Conservation (phyloP, 208 protist species). For the Tetramitus jugosus region DNA sequence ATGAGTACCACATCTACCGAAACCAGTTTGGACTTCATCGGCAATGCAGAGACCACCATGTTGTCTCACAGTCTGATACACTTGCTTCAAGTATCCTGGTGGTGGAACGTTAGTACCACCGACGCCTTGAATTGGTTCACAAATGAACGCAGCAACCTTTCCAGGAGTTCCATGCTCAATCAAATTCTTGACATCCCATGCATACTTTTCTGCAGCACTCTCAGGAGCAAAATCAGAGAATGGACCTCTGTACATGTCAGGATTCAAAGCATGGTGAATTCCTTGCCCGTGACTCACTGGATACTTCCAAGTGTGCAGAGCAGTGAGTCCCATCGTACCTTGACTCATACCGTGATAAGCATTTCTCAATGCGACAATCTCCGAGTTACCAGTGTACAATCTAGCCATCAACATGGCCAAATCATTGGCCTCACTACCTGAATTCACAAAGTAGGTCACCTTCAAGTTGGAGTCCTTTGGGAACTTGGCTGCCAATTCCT, state of each 20-base stretch:
- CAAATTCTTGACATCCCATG: slow-evolving; percentile 32
- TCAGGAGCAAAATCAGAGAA: not conserved
- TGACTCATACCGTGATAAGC: slow-evolving; percentile 53
- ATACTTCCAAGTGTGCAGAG: slow-evolving; percentile 43
- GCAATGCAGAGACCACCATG: slow-evolving; percentile 56
- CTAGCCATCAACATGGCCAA: slow-evolving; percentile 52
- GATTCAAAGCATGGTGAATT: slow-evolving; percentile 13
- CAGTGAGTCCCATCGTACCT: slow-evolving; percentile 39
- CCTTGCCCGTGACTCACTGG: not conserved
- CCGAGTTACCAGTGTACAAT: slow-evolving; percentile 35
- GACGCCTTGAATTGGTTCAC: slow-evolving; percentile 39
- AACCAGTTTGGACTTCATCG: slow-evolving; percentile 60
- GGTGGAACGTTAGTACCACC: slow-evolving; percentile 45
- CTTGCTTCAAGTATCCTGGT: slow-evolving; percentile 43
- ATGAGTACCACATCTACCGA: slow-evolving; percentile 50
- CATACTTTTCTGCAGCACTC: slow-evolving; percentile 37
- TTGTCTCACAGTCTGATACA: slow-evolving; percentile 42
- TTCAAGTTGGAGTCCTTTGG: slow-evolving; percentile 31
- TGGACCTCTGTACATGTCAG: slow-evolving; percentile 29
- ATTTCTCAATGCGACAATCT: slow-evolving; percentile 42
- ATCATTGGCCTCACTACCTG: slow-evolving; percentile 66
- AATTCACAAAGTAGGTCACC: slow-evolving; percentile 59
- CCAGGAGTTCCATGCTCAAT: slow-evolving; percentile 34
- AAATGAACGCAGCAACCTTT: slow-evolving; percentile 29
- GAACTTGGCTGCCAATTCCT: slow-evolving; percentile 38